Evolutionary conservation across 169 alveolate genomes (phyloP).

Genomic region (Nephromyces sp.): DNA sequence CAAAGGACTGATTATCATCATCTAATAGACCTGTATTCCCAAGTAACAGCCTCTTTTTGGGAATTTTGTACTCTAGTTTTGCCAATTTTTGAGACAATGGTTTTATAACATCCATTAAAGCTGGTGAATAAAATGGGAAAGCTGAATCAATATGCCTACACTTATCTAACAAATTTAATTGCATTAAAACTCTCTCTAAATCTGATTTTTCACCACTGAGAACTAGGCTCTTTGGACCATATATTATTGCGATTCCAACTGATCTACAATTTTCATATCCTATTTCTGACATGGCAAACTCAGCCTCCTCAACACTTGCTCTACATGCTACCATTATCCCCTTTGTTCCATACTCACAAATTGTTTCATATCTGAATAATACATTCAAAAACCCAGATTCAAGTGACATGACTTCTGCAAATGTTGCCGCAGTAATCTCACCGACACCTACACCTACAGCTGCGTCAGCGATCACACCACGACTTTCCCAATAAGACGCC

Average conservation of each 20-base stretch:
- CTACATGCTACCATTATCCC: slow-evolving; percentile 36
- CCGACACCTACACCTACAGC: slow-evolving; percentile 52
- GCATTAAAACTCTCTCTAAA: slow-evolving; percentile 40
- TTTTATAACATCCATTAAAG: slow-evolving; percentile 21
- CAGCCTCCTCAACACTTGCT: slow-evolving; percentile 48
- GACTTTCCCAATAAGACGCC: slow-evolving; percentile 41
- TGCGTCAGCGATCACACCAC: slow-evolving; percentile 56
- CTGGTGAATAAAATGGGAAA: slow-evolving; percentile 31
- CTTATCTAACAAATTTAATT: slow-evolving; percentile 29
- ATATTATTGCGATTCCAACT: slow-evolving; percentile 34
- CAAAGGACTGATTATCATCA: slow-evolving; percentile 18
- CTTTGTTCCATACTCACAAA: slow-evolving; percentile 28
- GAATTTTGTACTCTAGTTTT: slow-evolving; percentile 27
- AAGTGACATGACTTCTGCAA: slow-evolving; percentile 43
- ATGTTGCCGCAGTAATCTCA: slow-evolving; percentile 50
- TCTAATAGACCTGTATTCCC: slow-evolving; percentile 43
- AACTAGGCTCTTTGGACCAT: slow-evolving; percentile 37
- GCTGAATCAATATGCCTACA: slow-evolving; percentile 24
- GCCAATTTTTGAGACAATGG: slow-evolving; percentile 42
- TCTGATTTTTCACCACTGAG: slow-evolving; percentile 44
- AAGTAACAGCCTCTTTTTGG: slow-evolving; percentile 38
- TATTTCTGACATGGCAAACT: slow-evolving; percentile 55
- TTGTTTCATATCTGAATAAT: slow-evolving; percentile 34
- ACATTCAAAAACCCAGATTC: slow-evolving; percentile 45
- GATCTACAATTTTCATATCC: slow-evolving; percentile 37